A percentile compares a stretch with the other conserved stretches of the same genome.
Conservation (phyloP, 305 asterid genomes). For the Fraxinus nigra region DNA sequence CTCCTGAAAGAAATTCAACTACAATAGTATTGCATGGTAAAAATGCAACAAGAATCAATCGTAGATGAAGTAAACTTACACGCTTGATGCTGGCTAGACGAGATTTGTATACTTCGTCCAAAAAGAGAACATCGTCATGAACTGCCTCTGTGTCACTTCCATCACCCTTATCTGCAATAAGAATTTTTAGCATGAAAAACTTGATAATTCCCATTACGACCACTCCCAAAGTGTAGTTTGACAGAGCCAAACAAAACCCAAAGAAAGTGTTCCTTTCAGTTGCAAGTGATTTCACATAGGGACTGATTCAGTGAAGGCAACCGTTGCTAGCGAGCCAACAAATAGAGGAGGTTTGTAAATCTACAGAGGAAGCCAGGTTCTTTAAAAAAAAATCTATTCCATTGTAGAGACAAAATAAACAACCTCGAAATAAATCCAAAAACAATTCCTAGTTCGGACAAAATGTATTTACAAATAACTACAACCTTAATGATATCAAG, state of each 20-base stretch:
- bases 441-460: constrained; percentile 7
- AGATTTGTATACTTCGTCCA: constrained; percentile 85
- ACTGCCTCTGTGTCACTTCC: constrained; percentile 61
- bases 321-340: constrained; percentile 4
- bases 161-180: constrained; percentile 71
- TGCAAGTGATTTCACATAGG: background rate
- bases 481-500: constrained; percentile 15
- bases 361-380: background rate
- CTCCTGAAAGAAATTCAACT: constrained; percentile 53
- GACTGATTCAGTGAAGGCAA: background rate
- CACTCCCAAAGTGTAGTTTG: background rate
- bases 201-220: background rate
- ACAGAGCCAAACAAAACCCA: background rate
- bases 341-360: background rate
- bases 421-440: constrained; percentile 1
- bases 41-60: background rate
- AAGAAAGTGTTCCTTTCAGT: background rate
- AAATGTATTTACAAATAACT: background rate
- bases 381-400: background rate
- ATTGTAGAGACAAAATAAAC: constrained; percentile 5
- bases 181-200: constrained; percentile 14
- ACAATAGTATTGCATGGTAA: constrained; percentile 23
- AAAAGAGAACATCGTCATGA: constrained; percentile 70
- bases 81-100: constrained; percentile 93
- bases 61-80: constrained; percentile 41